Percentiles rank a stretch among this genome's conserved stretches.
Evolutionary conservation across 306 rosid species (phyloP).

Genomic region (Cyamopsis tetragonoloba): DNA sequence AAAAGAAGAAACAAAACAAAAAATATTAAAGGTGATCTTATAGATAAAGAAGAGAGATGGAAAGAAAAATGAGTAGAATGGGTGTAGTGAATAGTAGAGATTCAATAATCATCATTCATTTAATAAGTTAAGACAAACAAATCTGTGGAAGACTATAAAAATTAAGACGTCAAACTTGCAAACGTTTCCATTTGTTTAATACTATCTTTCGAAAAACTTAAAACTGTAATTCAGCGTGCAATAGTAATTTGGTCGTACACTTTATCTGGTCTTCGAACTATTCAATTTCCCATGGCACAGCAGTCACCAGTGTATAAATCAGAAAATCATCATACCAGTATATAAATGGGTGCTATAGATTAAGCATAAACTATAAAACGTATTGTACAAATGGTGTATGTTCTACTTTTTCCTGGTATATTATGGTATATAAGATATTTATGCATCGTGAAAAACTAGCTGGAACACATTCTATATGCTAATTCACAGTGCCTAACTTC

Average conservation of each 20-base stretch:
- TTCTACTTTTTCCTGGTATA: neutral
- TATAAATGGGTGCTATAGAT: neutral
- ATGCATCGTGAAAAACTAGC: neutral
- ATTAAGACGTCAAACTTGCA: neutral
- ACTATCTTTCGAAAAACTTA: neutral
- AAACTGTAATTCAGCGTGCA: neutral
- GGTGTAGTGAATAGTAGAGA: too few species aligned
- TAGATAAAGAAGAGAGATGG: too few species aligned
- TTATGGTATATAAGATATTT: neutral
- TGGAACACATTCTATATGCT: slow-evolving; percentile 1
- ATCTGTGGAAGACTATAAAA: neutral
- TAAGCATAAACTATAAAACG: neutral
- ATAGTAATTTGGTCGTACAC: neutral
- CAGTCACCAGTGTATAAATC: neutral
- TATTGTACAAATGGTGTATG: neutral
- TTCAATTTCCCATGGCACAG: neutral
- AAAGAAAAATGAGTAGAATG: too few species aligned
- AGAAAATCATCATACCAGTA: neutral
- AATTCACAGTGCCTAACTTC: neutral
- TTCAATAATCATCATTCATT: too few species aligned
- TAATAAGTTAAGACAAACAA: too few species aligned
- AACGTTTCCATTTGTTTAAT: slow-evolving; percentile 2
- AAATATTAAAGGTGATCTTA: too few species aligned
- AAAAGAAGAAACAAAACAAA: too few species aligned
- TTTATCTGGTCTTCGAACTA: neutral